Base-by-base conservation (phyloP, 1,284 basidiomycete species). In the Neonothopanus nambi region DNA sequence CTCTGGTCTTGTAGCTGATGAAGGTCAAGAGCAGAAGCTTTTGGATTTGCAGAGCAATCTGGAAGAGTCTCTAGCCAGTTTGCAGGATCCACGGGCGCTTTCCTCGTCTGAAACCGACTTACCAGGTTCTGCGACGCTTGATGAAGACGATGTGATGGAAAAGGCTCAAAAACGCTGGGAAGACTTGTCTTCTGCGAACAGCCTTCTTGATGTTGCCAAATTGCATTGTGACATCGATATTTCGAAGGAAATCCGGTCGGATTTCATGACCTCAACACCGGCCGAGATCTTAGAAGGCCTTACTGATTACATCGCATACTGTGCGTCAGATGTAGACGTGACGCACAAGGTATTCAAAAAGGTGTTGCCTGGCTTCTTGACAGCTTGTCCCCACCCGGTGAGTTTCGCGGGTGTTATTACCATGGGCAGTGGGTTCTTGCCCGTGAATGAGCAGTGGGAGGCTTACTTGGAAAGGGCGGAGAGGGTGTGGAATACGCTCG, bases 381-480 rank as follows among this genome's bases (percentile, higher is more conserved):
- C 77, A 18, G 84, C 85, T 1, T 99, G 96, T 67, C 95, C 95
- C 0, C 93, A 91, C 69, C 96, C 96, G 0, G 95, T 93, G 1
- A 92, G 93, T 2, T 95, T 97, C 64, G 90, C 95, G 0, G 96
- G 97, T 8, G 82, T 97, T 17, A 73, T 97, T 45, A 86, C 85
- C 1, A 98, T 99, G 92, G 93, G 94, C 1, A 94, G 88, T 43
- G 88, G 91, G 41, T 92, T 98, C 61, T 75, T 99, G 36, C 90
- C 94, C 0, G 93, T 99, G 38, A 91, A 98, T 65, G 77, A 93
- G 61, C 78, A 82, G 51, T 99, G 97, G 97, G 82, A 92, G 57
- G 71, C 75, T 23, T 99, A 98, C 70, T 67, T 97, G 21, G 71
- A 78, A 35, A 80, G 79, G 12, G 91, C 95, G 1, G 95, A 99